phyloP scores from a whole-genome alignment of 805 yeast genomes.

The Lachancea lanzarotensis region DNA sequence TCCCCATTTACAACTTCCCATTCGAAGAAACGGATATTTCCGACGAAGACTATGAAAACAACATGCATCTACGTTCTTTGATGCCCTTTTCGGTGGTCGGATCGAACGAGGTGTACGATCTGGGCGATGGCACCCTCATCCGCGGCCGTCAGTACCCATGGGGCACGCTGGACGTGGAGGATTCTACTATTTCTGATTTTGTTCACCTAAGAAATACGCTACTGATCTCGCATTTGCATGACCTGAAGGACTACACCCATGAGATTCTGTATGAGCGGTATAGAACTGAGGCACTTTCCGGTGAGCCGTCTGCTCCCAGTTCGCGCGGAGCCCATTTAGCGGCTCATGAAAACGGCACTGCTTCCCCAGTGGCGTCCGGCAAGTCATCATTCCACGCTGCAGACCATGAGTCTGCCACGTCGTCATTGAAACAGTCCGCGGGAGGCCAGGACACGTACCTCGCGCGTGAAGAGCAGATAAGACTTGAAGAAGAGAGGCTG shows the following conservation, averaged over 20 bases:
- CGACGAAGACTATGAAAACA: slow-evolving; percentile 60
- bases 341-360: slow-evolving; percentile 5
- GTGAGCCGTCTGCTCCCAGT: slow-evolving; percentile 33
- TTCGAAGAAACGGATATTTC: slow-evolving; percentile 48
- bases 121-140: slow-evolving; percentile 35
- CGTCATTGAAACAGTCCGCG: slow-evolving; percentile 8
- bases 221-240: slow-evolving; percentile 77
- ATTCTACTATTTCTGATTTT: slow-evolving; percentile 74
- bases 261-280: slow-evolving; percentile 82
- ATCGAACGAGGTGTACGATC: slow-evolving; percentile 54
- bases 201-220: slow-evolving; percentile 71
- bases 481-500: slow-evolving; percentile 82
- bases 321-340: background rate
- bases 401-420: slow-evolving; percentile 6
- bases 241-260: slow-evolving; percentile 82
- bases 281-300: slow-evolving; percentile 78
- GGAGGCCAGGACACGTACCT: slow-evolving; percentile 39
- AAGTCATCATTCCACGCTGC: slow-evolving; percentile 5
- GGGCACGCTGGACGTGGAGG: slow-evolving; percentile 57
- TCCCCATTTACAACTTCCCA: slow-evolving; percentile 73
- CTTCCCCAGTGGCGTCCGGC: slow-evolving; percentile 7
- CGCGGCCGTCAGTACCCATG: slow-evolving; percentile 54
- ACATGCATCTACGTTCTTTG: slow-evolving; percentile 55
- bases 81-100: slow-evolving; percentile 67
- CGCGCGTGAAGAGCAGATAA: slow-evolving; percentile 82